Evolutionary conservation across 306 rosid species (phyloP).

Genomic region (Glycine soja): DNA sequence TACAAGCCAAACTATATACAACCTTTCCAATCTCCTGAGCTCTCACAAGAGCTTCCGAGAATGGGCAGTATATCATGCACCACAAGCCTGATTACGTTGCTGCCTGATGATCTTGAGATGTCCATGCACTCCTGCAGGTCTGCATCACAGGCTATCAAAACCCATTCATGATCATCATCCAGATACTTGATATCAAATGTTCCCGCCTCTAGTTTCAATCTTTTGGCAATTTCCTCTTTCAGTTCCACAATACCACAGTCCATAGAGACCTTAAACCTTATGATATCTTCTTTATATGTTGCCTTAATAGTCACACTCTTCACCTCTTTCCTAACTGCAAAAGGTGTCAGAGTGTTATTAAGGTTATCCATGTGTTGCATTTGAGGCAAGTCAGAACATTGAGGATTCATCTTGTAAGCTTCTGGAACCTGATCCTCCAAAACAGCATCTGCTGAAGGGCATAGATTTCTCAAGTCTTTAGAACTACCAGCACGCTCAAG

Average conservation of each 20-base stretch:
- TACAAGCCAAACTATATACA: slow-evolving; percentile 41
- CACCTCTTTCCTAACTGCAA: slow-evolving; percentile 51
- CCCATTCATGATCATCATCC: slow-evolving; percentile 90
- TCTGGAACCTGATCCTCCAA: slow-evolving; percentile 67
- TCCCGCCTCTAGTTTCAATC: slow-evolving; percentile 74
- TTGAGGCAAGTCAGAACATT: slow-evolving; percentile 49
- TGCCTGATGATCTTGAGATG: slow-evolving; percentile 62
- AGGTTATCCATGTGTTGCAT: slow-evolving; percentile 47
- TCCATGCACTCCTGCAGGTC: slow-evolving; percentile 87
- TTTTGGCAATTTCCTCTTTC: slow-evolving; percentile 73
- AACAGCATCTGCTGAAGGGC: slow-evolving; percentile 63
- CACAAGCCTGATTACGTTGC: slow-evolving; percentile 70
- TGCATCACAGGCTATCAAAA: slow-evolving; percentile 81
- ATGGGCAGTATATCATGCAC: slow-evolving; percentile 66
- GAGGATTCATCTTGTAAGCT: slow-evolving; percentile 55
- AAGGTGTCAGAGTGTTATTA: slow-evolving; percentile 39
- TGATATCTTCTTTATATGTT: slow-evolving; percentile 73
- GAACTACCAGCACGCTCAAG: slow-evolving; percentile 81
- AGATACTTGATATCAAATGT: slow-evolving; percentile 79
- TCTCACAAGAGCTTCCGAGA: slow-evolving; percentile 81
- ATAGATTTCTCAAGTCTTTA: slow-evolving; percentile 75
- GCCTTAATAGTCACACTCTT: slow-evolving; percentile 75
- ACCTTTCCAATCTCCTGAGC: slow-evolving; percentile 55
- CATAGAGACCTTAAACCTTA: slow-evolving; percentile 70
- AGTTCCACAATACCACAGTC: slow-evolving; percentile 61